phyloP scores from a whole-genome alignment of 2,329 filamentous ascomycete genomes.

The Aspergillus bombycis region DNA sequence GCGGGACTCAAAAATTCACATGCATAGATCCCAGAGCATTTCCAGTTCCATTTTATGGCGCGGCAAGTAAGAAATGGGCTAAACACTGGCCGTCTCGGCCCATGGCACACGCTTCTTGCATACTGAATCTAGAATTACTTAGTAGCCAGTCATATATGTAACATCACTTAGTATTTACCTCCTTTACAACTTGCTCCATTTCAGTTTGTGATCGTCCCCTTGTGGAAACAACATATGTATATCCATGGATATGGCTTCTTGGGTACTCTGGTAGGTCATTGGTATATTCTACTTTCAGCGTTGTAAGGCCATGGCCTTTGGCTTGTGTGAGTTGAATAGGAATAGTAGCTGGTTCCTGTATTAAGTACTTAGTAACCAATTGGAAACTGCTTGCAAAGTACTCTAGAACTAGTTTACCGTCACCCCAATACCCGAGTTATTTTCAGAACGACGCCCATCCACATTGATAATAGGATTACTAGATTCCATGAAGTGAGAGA shows the following conservation, averaged over 20 bases:
- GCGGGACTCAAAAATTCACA: not conserved
- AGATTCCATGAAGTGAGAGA: not conserved
- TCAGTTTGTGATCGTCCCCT: not conserved
- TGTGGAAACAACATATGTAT: not conserved
- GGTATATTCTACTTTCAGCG: not conserved
- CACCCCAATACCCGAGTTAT: not conserved
- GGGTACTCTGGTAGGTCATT: not conserved
- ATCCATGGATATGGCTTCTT: not conserved
- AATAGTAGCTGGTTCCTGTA: not conserved
- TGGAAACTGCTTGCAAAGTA: not conserved
- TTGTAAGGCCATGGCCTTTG: not conserved
- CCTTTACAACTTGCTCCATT: not conserved
- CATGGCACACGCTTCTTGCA: not conserved
- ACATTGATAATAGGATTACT: not conserved
- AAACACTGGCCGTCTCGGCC: not conserved
- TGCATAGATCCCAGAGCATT: not conserved
- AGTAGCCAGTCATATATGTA: not conserved
- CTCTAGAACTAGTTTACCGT: not conserved
- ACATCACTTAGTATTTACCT: not conserved
- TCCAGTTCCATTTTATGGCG: not conserved
- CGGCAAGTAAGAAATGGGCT: not conserved
- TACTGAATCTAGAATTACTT: not conserved
- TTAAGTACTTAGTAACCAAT: not conserved
- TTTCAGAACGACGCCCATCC: not conserved
- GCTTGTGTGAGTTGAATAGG: not conserved